Base-by-base conservation (phyloP, 2,329 filamentous ascomycete species). In the Lachnellula suecica region DNA sequence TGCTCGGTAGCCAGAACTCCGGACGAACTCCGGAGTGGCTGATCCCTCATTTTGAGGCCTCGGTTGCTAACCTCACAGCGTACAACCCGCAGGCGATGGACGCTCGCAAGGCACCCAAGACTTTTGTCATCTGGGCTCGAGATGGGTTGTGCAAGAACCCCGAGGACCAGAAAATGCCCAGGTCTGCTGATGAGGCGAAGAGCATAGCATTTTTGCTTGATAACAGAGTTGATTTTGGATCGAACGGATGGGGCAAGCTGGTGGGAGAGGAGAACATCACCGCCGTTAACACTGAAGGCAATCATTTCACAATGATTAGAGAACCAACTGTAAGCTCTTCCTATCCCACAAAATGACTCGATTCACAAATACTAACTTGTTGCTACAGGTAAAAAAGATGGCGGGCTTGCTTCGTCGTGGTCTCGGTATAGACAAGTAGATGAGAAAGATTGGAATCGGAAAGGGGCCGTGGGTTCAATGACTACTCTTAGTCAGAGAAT, bases 231-330 rank as follows among this genome's bases (percentile, higher is more conserved):
- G 85, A 89, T 68, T 91, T 91, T 67, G 79, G 79, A 2, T 78
- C 83, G 52, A 88, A 89, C 66, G 77, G 83, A 19, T 89, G 85
- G 84, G 84, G 83, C 24, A 81, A 87, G 68, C 83, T 84, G 38
- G 71, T 88, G 35, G 81, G 83, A 47, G 65, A 72, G 45, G 71
- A 78, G 49, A 86, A 83, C 69, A 84, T 88, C 71, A 74, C 75
- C 44, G 85, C 79, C 58, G 78, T 77, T 49, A 82, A 86, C 63
- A 87, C 88, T 82, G 81, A 81, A 15, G 87, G 85, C 2, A 87
- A 89, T 63, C 86, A 89, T 71, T 89, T 90, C 71, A 83, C 79
- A 19, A 89, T 89, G 85, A 89, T 90, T 84, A 83, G 86, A 68
- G 83, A 82, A 56, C 70, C 72, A 47, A 66, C 71, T 57, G 75